Evolutionary conservation across 1,284 basidiomycete species (phyloP).

Genomic region (Cryptococcus sp.): DNA sequence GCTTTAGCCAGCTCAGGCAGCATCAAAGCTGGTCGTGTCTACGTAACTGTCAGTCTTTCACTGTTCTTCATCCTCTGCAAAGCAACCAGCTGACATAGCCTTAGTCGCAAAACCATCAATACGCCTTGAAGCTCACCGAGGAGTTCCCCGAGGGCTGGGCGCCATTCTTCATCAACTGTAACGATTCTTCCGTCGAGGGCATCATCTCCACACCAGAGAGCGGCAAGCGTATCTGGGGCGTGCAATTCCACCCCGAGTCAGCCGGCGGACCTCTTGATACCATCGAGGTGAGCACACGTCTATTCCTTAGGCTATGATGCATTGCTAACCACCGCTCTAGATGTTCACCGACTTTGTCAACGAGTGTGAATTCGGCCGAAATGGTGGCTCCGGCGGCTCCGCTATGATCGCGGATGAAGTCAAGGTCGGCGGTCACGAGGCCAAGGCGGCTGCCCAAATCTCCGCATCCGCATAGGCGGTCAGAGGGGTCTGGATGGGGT

Average conservation of each 20-base stretch:
- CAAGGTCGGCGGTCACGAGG: slow-evolving; percentile 31
- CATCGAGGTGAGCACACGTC: slow-evolving; percentile 65
- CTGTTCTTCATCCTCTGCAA: not conserved
- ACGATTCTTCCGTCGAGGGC: slow-evolving; percentile 93
- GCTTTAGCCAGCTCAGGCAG: slow-evolving; percentile 86
- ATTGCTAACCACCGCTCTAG: slow-evolving; percentile 50
- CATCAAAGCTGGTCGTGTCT: slow-evolving; percentile 92
- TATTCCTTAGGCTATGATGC: not conserved
- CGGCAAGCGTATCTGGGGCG: slow-evolving; percentile 89
- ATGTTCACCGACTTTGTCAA: slow-evolving; percentile 90
- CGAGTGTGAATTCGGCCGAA: slow-evolving; percentile 62
- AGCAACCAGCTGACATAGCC: not conserved
- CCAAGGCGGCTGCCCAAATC: slow-evolving; percentile 18
- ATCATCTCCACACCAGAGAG: slow-evolving; percentile 88
- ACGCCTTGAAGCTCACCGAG: slow-evolving; percentile 87
- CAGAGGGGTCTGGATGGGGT: too few relatives aligned
- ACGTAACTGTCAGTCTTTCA: slow-evolving; percentile 77
- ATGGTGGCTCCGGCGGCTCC: slow-evolving; percentile 14
- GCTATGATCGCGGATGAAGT: slow-evolving; percentile 39
- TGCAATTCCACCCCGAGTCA: slow-evolving; percentile 95
- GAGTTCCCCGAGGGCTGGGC: slow-evolving; percentile 94
- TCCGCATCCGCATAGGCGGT: slow-evolving; percentile 3
- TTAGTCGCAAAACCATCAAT: slow-evolving; percentile 81
- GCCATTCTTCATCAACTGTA: slow-evolving; percentile 97
- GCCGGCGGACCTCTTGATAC: slow-evolving; percentile 91